Conservation (phyloP, 1,284 basidiomycete species). For the Melampsora abietis-canadensis region DNA sequence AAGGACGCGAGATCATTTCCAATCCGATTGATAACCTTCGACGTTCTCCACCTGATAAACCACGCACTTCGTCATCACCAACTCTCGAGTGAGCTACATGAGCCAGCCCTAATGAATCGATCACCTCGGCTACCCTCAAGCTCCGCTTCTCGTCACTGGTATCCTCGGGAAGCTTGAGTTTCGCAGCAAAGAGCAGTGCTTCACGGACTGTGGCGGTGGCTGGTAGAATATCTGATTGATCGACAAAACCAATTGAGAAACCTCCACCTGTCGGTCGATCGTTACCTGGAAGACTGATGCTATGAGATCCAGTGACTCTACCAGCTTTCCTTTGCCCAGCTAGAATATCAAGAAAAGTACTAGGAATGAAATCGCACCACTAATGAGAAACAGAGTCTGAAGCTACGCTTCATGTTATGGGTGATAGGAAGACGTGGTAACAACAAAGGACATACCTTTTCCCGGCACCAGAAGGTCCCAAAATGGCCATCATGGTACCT, state of each 20-base stretch:
- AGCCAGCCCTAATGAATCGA: constrained; percentile 71
- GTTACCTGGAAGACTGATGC: constrained; percentile 58
- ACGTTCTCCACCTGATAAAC: constrained; percentile 68
- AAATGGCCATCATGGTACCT: constrained; percentile 78
- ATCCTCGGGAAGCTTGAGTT: constrained; percentile 74
- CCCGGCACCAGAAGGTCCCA: constrained; percentile 64
- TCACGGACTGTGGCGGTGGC: constrained; percentile 75
- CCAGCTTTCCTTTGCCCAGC: constrained; percentile 73
- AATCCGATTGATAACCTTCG: constrained; percentile 69
- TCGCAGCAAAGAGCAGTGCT: constrained; percentile 75
- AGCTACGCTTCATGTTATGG: not conserved
- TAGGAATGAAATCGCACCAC: constrained; percentile 10
- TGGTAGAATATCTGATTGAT: constrained; percentile 70
- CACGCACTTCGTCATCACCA: constrained; percentile 64
- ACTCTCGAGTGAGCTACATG: constrained; percentile 70
- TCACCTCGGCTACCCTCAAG: constrained; percentile 65
- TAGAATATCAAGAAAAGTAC: constrained; percentile 74
- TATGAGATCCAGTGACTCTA: constrained; percentile 60
- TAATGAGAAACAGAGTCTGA: not conserved
- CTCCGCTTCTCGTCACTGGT: constrained; percentile 66
- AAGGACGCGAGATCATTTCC: constrained; percentile 64
- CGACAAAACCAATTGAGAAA: constrained; percentile 23
- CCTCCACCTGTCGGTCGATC: constrained; percentile 42
- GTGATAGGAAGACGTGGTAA: not conserved
- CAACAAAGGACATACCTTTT: constrained; percentile 60